phyloP scores from a whole-genome alignment of 2,329 filamentous ascomycete genomes.

The Blastomyces parvus region DNA sequence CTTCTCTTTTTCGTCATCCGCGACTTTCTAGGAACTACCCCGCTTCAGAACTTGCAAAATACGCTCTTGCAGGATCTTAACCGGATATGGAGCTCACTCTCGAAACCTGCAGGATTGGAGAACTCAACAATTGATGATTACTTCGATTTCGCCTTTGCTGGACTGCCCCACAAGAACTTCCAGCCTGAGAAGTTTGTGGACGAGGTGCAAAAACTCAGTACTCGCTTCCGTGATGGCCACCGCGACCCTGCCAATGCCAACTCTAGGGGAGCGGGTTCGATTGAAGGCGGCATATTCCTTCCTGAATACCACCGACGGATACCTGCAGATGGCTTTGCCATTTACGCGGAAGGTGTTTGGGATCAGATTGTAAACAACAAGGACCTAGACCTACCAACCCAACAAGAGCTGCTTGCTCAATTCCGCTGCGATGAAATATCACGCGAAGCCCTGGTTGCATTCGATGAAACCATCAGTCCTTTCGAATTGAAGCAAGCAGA shows the following conservation, averaged over 20 bases:
- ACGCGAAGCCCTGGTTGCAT: conserved; percentile 72
- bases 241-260: conserved; percentile 55
- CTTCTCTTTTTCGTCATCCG: conserved; percentile 98
- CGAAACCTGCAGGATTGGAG: conserved; percentile 83
- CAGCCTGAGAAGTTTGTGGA: conserved; percentile 82
- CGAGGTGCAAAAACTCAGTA: conserved; percentile 70
- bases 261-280: conserved; percentile 57
- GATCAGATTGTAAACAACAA: conserved; percentile 99
- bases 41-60: conserved; percentile 77
- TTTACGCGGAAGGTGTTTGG: conserved; percentile 92
- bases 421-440: conserved; percentile 97
- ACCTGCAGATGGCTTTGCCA: conserved; percentile 89
- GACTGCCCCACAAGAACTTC: conserved; percentile 90
- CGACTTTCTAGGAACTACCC: conserved; percentile 88
- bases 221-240: conserved; percentile 73
- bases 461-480: conserved; percentile 71
- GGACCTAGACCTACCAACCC: conserved; percentile 88
- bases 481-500: conserved; percentile 80
- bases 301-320: conserved; percentile 94
- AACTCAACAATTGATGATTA: conserved; percentile 88
- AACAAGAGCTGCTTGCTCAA: conserved; percentile 92
- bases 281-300: conserved; percentile 73
- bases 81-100: conserved; percentile 85
- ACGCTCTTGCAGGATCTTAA: conserved; percentile 84
- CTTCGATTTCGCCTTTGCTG: conserved; percentile 96